Evolutionary conservation across 2,329 filamentous ascomycete genomes (phyloP), one percentile per base, ranked within the genome.

Genomic region (Furcasterigmium sp.): DNA sequence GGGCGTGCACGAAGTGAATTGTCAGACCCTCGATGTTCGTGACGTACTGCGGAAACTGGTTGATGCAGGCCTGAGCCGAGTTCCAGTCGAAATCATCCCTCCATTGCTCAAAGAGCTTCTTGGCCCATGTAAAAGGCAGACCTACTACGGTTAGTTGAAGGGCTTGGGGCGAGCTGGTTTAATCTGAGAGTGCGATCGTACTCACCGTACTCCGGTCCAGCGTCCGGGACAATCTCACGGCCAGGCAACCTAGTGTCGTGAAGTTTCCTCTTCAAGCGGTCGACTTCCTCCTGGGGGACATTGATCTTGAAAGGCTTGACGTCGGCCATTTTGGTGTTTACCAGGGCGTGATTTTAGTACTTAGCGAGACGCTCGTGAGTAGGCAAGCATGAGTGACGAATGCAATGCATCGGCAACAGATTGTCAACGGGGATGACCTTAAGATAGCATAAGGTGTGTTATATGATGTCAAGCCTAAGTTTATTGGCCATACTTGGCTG

Each of bases 1-100:
- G 23, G 21, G 54, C 39, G 19, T 56, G 48, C 14, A 56, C 44
- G 32, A 55, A 57, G 19, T 57, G 55, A 28, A 55, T 46, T 1
- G 29, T 50, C 1, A 54, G 42, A 3, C 46, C 50, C 20, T 48
- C 45, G 9, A 52, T 51, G 3, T 35, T 35, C 14, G 49, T 39
- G 9, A 30, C 47, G 34, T 46, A 52, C 15, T 51, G 45, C 18
- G 39, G 38, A 30, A 28, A 46, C 25, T 17, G 15, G 4, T 29
- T 38, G 21, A 51, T 43, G 9, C 28, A 14, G 15, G 23, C 26
- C 19, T 50, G 47, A 18, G 43, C 43, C 3, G 43, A 35, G 11
- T 39, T n/a, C 47, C 49, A 50, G 40, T 50, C 44, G 37, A 42
- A 48, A 20, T 37, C 34, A 26, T 26, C 23, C 17, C 30, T 17